These are phyloP conservation scores for Lactifluus hygrophoroides DNA, from an alignment of 768 basidiomycete genomes.

Conservation along the genomic window DNA sequence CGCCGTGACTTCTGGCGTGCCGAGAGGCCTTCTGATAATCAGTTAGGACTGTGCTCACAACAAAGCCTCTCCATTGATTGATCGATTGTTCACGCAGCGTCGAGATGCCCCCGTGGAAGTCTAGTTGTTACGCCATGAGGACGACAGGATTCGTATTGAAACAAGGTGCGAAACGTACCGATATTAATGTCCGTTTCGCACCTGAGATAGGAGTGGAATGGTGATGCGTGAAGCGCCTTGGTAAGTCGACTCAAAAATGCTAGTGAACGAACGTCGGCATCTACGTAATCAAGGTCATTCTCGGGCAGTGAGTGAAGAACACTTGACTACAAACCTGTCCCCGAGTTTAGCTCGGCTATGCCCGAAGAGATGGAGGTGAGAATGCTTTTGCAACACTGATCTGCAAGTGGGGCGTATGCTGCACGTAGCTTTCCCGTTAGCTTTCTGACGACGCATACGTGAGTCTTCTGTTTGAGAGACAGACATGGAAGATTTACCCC, in stretches of 20 bases:
- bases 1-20: background rate
- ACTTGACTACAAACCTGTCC: background rate
- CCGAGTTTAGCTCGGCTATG: constrained; percentile 4
- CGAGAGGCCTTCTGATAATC: constrained; percentile 2
- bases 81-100: background rate
- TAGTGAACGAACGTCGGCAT: constrained; percentile 8
- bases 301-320: background rate
- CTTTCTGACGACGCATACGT: constrained; percentile 47
- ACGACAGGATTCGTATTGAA: background rate
- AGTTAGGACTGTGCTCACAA: background rate
- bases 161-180: background rate
- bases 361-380: constrained; percentile 3
- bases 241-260: constrained; percentile 19
- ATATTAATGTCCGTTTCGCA: background rate
- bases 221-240: constrained; percentile 14
- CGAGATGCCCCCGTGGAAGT: background rate
- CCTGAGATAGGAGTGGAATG: constrained; percentile 10
- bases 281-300: background rate
- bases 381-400: constrained; percentile 7
- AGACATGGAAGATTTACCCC: background rate
- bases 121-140: background rate
- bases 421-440: constrained; percentile 40
- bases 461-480: background rate
- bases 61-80: constrained; percentile 6
- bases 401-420: constrained; percentile 16